phyloP scores from a whole-genome alignment of 495 filamentous ascomycete species.

The Aspergillus cristatus region DNA sequence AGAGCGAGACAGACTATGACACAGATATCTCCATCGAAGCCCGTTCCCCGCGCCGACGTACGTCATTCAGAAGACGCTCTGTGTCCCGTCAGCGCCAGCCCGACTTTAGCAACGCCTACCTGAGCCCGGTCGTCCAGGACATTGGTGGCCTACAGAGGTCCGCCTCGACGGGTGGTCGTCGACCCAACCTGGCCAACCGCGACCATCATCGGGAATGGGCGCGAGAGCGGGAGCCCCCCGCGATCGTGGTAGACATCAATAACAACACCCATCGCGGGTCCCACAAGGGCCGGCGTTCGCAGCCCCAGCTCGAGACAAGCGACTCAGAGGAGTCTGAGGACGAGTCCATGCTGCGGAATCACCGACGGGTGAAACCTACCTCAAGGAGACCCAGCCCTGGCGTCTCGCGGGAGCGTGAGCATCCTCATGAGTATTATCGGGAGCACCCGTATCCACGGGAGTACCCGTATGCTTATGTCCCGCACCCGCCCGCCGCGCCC shows the following conservation, averaged over 20 bases:
- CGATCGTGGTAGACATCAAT: constrained; percentile 26
- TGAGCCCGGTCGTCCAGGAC: constrained; percentile 14
- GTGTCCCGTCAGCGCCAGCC: constrained; percentile 27
- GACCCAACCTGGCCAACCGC: constrained; percentile 14
- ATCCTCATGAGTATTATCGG: too few relatives aligned
- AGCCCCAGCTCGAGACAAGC: constrained; percentile 6
- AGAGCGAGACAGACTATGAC: constrained; percentile 33
- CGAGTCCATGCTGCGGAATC: constrained; percentile 14
- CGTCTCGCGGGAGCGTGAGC: constrained; percentile 1
- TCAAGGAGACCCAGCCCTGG: constrained; percentile 14
- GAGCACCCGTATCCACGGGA: too few relatives aligned
- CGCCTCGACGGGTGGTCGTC: constrained; percentile 31
- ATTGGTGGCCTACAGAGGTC: constrained; percentile 28
- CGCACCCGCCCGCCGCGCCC: too few relatives aligned
- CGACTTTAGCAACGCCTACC: constrained; percentile 13
- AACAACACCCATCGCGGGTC: constrained; percentile 18
- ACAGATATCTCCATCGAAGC: constrained; percentile 27
- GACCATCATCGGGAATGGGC: constrained; percentile 8
- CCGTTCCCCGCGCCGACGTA: constrained; percentile 13
- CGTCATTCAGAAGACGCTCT: constrained; percentile 24
- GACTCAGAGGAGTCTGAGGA: constrained; percentile 22
- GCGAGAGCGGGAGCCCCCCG: not conserved
- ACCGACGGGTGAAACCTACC: too few relatives aligned
- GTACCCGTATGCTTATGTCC: too few relatives aligned
- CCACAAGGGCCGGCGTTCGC: constrained; percentile 11